Evolutionary conservation across 2,329 filamentous ascomycete genomes (phyloP).

Genomic region (Xylaria sp.): DNA sequence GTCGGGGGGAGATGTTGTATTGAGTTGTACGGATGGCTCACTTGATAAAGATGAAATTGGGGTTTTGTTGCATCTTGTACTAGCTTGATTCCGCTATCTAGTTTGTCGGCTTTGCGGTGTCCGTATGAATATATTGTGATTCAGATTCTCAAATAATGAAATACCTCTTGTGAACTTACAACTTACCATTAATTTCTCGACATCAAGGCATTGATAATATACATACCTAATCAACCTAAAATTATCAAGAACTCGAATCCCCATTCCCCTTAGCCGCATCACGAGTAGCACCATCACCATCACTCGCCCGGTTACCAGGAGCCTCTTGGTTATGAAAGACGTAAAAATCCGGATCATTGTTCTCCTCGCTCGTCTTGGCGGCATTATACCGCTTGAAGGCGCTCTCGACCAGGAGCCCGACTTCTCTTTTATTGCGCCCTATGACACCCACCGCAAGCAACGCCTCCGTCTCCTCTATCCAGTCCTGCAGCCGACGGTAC

Average conservation of each 20-base stretch:
- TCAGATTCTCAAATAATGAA: no score
- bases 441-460: conserved; percentile 55
- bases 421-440: conserved; percentile 55
- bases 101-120: no score
- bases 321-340: conserved; percentile 44
- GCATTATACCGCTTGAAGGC: conserved; percentile 57
- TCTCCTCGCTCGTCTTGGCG: conserved; percentile 54
- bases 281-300: conserved; percentile 15
- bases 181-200: background rate
- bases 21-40: background rate
- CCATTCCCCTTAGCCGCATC: background rate
- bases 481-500: conserved; percentile 60
- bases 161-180: no score
- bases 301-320: conserved; percentile 29
- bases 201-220: background rate
- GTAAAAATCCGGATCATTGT: conserved; percentile 54
- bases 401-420: conserved; percentile 55
- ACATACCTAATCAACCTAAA: background rate
- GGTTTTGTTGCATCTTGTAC: background rate
- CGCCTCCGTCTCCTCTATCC: conserved; percentile 64
- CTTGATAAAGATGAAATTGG: background rate
- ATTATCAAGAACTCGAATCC: background rate
- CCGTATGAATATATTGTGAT: background rate
- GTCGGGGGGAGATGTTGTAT: background rate
- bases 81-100: background rate